Evolutionary conservation across 495 filamentous ascomycete species (phyloP), one percentile per base, ranked within the genome.

Genomic region (Penicillium cataractarum): DNA sequence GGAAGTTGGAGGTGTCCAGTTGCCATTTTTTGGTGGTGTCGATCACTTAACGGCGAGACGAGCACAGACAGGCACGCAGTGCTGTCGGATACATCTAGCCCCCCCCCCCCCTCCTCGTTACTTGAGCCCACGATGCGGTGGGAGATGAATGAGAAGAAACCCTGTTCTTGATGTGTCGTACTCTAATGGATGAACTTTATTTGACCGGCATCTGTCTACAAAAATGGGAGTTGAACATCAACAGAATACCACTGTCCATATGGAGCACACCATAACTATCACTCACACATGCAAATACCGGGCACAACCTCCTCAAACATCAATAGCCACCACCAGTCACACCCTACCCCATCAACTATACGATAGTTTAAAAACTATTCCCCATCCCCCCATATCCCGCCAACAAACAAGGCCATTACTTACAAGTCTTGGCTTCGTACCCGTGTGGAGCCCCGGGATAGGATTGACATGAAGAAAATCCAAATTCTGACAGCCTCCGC

Each of bases 11-110:
- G 31, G 51, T 54, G 35, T 54, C 31, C 51, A 21, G 31, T 54
- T 24, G 51, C 51, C 51, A 9, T 10, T 55, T 24, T 24, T 17
- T 54, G 15, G 27, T n/a, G 7, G 29, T 55, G 58, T 55, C 50
- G 58, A 61, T 61, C 58, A 5, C 39, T 9, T 5, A 54, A 61
- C 51, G 58, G 50, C 37, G 35, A 61, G 19, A 1, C 15, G 6
- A 15, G 58, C 51, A 55, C 50, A 61, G 58, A 55, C 58, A 48
- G 26, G 39, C 9, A 55, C 39, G 21, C 35, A 8, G 26, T 21
- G n/a, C 6, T 2, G 46, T 50, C 46, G 13, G 46, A 49, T 49
- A 15, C 24, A 49, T 49, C 46, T 24, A 50, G 26, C 24, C 15
- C 15, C 2, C 46, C 24, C 46, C 29, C 13, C 24, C 15, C 15